These are phyloP conservation scores for Daldinia bambusicola DNA, from an alignment of 495 filamentous ascomycete species.

Conservation along the genomic window DNA sequence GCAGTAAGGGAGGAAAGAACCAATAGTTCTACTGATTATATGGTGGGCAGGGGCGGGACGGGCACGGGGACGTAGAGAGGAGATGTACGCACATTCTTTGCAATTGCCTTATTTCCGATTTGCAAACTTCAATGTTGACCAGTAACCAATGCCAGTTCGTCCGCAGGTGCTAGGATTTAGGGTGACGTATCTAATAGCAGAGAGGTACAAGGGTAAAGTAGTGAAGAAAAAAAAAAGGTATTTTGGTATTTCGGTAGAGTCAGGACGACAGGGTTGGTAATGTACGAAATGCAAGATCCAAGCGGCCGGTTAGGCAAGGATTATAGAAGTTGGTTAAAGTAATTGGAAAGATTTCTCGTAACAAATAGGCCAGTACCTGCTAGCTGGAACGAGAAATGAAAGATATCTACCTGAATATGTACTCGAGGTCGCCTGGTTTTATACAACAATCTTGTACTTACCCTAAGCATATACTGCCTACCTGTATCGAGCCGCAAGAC, in stretches of 20 bases:
- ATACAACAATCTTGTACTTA: constrained; percentile 28
- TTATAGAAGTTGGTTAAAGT: constrained; percentile 20
- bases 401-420: constrained; percentile 27
- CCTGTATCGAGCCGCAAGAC: background rate
- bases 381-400: constrained; percentile 29
- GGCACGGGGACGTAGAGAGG: background rate
- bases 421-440: constrained; percentile 43
- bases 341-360: constrained; percentile 25
- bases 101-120: background rate
- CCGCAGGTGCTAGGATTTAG: constrained; percentile 14
- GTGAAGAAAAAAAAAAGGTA: background rate
- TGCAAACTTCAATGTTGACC: constrained; percentile 1
- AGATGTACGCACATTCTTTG: constrained; percentile 25
- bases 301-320: constrained; percentile 20
- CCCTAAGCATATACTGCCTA: background rate
- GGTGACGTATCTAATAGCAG: constrained; percentile 3
- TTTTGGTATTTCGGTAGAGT: constrained; percentile 10
- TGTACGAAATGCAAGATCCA: constrained; percentile 23
- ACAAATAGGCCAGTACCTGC: constrained; percentile 11
- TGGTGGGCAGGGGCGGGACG: background rate
- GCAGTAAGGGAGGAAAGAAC: constrained; percentile 4
- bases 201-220: constrained; percentile 14
- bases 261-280: constrained; percentile 23
- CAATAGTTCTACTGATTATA: background rate
- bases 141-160: background rate